phyloP scores from a whole-genome alignment of 164 flowering plant species.

The Piper betle region DNA sequence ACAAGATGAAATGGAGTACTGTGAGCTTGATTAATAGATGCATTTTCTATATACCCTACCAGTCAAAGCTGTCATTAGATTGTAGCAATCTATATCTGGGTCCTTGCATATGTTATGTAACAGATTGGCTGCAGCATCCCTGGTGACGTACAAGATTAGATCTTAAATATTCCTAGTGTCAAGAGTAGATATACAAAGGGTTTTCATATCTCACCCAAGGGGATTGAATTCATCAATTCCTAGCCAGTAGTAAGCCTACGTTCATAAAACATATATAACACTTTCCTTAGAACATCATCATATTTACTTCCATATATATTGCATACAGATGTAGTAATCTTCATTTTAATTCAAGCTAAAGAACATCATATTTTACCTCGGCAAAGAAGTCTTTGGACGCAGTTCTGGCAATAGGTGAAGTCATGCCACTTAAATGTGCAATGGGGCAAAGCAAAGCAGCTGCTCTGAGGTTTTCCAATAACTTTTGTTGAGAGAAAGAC shows the following conservation, averaged over 20 bases:
- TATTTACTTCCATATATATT: too few species aligned
- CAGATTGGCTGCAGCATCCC: slow-evolving; percentile 28
- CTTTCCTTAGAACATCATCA: too few species aligned
- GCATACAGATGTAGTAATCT: not conserved
- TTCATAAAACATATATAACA: not conserved
- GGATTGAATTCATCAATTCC: slow-evolving; percentile 49
- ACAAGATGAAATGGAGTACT: too few species aligned
- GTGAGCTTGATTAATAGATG: not conserved
- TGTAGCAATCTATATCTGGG: slow-evolving; percentile 36
- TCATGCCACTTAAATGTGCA: slow-evolving; percentile 48
- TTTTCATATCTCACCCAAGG: slow-evolving; percentile 30
- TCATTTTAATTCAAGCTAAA: not conserved
- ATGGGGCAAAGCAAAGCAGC: slow-evolving; percentile 72
- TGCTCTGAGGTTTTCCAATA: slow-evolving; percentile 38
- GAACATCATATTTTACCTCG: slow-evolving; percentile 28
- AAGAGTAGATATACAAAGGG: not conserved
- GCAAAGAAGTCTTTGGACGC: slow-evolving; percentile 41
- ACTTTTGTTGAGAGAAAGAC: slow-evolving; percentile 36
- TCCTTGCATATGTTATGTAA: slow-evolving; percentile 33
- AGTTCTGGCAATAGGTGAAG: slow-evolving; percentile 30
- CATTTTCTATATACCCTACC: slow-evolving; percentile 21
- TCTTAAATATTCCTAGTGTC: not conserved
- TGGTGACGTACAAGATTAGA: slow-evolving; percentile 8
- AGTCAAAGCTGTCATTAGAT: slow-evolving; percentile 40
- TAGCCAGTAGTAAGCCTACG: slow-evolving; percentile 30